Conservation (phyloP, 108 stramenopile species). For the Cyclotella baltica region DNA sequence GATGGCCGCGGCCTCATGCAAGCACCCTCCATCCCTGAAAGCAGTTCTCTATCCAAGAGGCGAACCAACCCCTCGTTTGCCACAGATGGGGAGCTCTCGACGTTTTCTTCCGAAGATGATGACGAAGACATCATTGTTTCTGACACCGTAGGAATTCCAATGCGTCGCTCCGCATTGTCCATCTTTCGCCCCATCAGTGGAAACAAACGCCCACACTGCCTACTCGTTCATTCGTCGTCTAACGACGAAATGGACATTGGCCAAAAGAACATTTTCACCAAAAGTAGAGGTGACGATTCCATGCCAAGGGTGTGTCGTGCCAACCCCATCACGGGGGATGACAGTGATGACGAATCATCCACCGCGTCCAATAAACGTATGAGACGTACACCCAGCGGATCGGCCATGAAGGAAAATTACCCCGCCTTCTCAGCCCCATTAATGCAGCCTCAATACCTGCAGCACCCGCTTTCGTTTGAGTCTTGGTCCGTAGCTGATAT, state of each 20-base stretch:
- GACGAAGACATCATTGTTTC: slow-evolving; percentile 6
- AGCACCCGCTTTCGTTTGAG: slow-evolving; percentile 34
- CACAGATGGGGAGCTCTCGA: slow-evolving; percentile 38
- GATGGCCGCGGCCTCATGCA: slow-evolving; percentile 1
- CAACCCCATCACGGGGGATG: slow-evolving; percentile 33
- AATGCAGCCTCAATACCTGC: slow-evolving; percentile 10
- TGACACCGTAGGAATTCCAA: neutral
- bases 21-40: neutral
- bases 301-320: slow-evolving; percentile 27
- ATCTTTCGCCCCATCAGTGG: slow-evolving; percentile 42
- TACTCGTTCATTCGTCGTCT: slow-evolving; percentile 17
- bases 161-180: slow-evolving; percentile 16
- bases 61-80: slow-evolving; percentile 25
- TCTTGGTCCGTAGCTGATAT: slow-evolving; percentile 7
- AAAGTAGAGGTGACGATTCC: neutral
- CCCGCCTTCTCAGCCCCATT: neutral
- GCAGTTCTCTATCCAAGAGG: neutral
- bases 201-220: slow-evolving; percentile 25
- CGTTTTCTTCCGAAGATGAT: slow-evolving; percentile 36
- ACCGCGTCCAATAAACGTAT: slow-evolving; percentile 34
- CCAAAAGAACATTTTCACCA: neutral
- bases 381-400: slow-evolving; percentile 18
- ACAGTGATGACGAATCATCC: slow-evolving; percentile 14
- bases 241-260: slow-evolving; percentile 15
- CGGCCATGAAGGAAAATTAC: neutral